Evolutionary conservation across 1,139 yeast genomes (phyloP).

Genomic region (Hemisphaericaspora subhashii): DNA sequence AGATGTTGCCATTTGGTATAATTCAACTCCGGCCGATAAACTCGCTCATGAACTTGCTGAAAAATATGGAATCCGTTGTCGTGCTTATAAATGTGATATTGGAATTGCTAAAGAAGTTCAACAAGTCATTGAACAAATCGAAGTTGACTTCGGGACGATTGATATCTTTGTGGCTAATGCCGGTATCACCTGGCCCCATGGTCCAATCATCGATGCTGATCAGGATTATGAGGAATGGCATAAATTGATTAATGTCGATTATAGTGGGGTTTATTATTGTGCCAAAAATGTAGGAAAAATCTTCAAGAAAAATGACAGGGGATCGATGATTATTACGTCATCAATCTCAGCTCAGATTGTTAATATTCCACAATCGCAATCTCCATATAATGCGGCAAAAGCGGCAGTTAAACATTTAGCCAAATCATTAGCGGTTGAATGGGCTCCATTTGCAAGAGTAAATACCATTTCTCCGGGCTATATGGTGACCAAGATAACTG

Average conservation of each 20-base stretch:
- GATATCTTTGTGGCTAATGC: slow-evolving; percentile 91
- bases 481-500: slow-evolving; percentile 56
- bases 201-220: slow-evolving; percentile 60
- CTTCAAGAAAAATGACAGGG: slow-evolving; percentile 67
- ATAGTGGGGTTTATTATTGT: slow-evolving; percentile 76
- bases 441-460: slow-evolving; percentile 79
- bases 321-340: slow-evolving; percentile 74
- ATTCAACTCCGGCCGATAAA: slow-evolving; percentile 54
- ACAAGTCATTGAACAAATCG: slow-evolving; percentile 55
- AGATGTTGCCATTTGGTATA: slow-evolving; percentile 78
- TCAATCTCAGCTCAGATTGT: slow-evolving; percentile 86
- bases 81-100: slow-evolving; percentile 74
- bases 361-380: slow-evolving; percentile 81
- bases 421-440: slow-evolving; percentile 77
- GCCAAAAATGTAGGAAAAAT: slow-evolving; percentile 69
- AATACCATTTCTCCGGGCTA: slow-evolving; percentile 83
- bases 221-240: slow-evolving; percentile 47
- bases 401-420: slow-evolving; percentile 83
- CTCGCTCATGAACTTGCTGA: slow-evolving; percentile 57
- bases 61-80: slow-evolving; percentile 64
- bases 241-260: slow-evolving; percentile 66
- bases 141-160: slow-evolving; percentile 69
- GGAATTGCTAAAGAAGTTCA: slow-evolving; percentile 61
- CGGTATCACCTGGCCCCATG: slow-evolving; percentile 85
- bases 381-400: slow-evolving; percentile 83